Evolutionary conservation across 345 rosid genomes (phyloP).

Genomic region (Boechera retrofracta): DNA sequence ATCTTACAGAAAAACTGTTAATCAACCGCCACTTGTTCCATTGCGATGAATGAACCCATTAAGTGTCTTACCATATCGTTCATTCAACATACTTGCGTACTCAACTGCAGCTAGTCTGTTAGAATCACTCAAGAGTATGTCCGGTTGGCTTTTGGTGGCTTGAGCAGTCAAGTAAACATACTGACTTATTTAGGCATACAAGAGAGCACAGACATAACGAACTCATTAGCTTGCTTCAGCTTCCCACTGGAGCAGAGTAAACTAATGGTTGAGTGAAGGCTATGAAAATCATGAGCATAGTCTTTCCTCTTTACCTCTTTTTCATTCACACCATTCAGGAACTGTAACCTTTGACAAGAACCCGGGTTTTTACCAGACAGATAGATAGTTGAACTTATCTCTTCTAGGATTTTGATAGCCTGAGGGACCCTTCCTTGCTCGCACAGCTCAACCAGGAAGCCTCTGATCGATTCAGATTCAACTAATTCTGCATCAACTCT

Average conservation of each 20-base stretch:
- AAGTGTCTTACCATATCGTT: background rate
- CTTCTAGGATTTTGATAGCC: slow-evolving; percentile 55
- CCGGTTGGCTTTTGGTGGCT: slow-evolving; percentile 13
- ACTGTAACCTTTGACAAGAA: slow-evolving; percentile 30
- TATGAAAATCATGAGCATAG: slow-evolving; percentile 52
- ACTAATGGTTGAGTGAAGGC: slow-evolving; percentile 58
- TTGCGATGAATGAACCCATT: background rate
- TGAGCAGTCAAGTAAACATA: slow-evolving; percentile 26
- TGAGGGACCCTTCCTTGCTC: slow-evolving; percentile 60
- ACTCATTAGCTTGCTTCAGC: slow-evolving; percentile 61
- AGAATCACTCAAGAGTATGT: background rate
- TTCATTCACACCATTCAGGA: slow-evolving; percentile 32
- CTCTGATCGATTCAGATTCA: slow-evolving; percentile 74
- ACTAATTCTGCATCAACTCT: slow-evolving; percentile 68
- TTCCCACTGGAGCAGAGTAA: slow-evolving; percentile 76
- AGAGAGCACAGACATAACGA: slow-evolving; percentile 56
- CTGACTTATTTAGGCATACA: slow-evolving; percentile 39
- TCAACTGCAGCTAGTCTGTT: background rate
- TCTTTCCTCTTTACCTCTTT: slow-evolving; percentile 35
- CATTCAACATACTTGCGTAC: background rate
- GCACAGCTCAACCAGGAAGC: slow-evolving; percentile 62
- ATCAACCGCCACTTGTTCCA: background rate
- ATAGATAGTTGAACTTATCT: slow-evolving; percentile 46
- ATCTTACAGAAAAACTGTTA: slow-evolving; percentile 7
- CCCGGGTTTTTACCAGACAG: slow-evolving; percentile 37